Evolutionary conservation across 169 alveolate species (phyloP).

Genomic region (Plasmodium yoelii): DNA sequence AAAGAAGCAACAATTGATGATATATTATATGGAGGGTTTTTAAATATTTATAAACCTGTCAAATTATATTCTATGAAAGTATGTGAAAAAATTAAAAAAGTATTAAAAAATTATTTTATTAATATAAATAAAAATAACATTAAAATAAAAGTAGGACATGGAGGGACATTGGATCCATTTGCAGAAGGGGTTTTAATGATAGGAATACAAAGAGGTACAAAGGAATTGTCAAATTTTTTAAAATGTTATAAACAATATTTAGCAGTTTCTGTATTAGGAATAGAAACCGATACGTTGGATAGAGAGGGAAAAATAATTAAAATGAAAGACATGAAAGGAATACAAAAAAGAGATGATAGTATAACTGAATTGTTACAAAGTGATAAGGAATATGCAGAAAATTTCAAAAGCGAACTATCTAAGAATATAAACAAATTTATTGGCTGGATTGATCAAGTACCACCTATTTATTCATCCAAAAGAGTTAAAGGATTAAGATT

Average conservation of each 20-base stretch:
- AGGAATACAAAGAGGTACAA: constrained; percentile 84
- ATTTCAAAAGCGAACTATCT: neutral
- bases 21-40: constrained; percentile 60
- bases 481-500: constrained; percentile 78
- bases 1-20: constrained; percentile 56
- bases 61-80: constrained; percentile 47
- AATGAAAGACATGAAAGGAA: constrained; percentile 23
- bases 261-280: constrained; percentile 79
- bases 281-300: constrained; percentile 84
- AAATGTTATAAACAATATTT: constrained; percentile 81
- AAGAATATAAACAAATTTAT: constrained; percentile 6
- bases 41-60: constrained; percentile 64
- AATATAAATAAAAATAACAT: constrained; percentile 17
- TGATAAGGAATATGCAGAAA: neutral
- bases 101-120: constrained; percentile 20
- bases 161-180: constrained; percentile 85
- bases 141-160: constrained; percentile 85
- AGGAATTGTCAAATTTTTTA: constrained; percentile 75
- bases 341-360: neutral
- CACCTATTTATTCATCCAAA: constrained; percentile 75
- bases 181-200: constrained; percentile 85
- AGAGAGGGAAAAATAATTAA: constrained; percentile 35
- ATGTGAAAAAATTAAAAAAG: constrained; percentile 29
- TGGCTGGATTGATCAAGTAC: constrained; percentile 16
- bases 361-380: neutral